phyloP scores from a whole-genome alignment of 2,329 filamentous ascomycete genomes.

The Didymella arachidicola region DNA sequence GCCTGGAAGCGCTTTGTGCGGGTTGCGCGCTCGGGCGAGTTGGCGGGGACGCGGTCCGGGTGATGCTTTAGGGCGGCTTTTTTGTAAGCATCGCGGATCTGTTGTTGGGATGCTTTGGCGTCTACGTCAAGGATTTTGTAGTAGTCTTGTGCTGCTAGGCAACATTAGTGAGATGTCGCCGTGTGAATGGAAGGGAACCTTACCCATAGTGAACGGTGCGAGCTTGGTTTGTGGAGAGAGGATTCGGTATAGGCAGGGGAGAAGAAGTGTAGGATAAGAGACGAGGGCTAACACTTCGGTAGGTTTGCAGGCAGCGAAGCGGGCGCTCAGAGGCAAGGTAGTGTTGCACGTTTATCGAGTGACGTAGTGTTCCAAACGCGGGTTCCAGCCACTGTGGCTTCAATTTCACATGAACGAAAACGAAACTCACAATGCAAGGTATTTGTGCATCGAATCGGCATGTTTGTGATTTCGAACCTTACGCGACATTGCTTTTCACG shows the following conservation, averaged over 20 bases:
- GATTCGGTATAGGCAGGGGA: not conserved
- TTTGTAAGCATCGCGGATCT: conserved; percentile 96
- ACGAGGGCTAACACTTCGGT: not conserved
- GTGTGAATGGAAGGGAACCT: not conserved
- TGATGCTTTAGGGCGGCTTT: conserved; percentile 90
- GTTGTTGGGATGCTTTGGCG: conserved; percentile 76
- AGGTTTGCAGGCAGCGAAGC: conserved; percentile 5
- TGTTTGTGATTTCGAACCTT: not conserved
- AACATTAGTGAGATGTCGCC: conserved; percentile 5
- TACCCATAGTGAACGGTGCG: conserved; percentile 9
- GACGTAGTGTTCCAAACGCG: conserved; percentile 14
- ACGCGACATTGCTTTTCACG: conserved; percentile 1
- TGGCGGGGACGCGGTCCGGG: conserved; percentile 84
- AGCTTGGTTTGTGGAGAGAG: not conserved
- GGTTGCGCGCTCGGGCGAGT: conserved; percentile 80
- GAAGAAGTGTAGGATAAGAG: not conserved
- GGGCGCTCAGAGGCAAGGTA: conserved; percentile 12
- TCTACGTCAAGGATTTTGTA: conserved; percentile 67
- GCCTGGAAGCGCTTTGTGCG: conserved; percentile 90
- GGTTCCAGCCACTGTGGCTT: conserved; percentile 27
- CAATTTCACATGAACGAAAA: conserved; percentile 6
- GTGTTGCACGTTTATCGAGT: conserved; percentile 12
- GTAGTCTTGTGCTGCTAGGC: conserved; percentile 16
- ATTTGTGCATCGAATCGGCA: not conserved
- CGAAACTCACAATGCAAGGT: not conserved